Evolutionary conservation across 2,329 filamentous ascomycete species (phyloP).

Genomic region (Cladosporium sp.): DNA sequence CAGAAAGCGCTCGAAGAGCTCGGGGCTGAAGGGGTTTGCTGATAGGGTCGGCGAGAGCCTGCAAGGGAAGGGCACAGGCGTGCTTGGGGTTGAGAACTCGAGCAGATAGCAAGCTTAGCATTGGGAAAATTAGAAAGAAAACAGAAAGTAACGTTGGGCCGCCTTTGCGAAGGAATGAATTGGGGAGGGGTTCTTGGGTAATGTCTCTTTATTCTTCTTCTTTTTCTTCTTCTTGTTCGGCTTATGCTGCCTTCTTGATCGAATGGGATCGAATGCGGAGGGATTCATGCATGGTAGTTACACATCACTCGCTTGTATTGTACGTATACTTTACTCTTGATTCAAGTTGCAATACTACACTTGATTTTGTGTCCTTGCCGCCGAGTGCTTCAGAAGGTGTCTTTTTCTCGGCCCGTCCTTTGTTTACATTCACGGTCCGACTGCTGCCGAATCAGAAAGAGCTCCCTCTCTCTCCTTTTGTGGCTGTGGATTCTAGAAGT

Average conservation of each 20-base stretch:
- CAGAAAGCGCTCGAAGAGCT: conserved; percentile 38
- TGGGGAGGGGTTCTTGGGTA: not conserved
- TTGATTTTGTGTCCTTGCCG: not conserved
- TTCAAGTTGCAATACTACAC: not conserved
- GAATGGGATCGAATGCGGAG: not conserved
- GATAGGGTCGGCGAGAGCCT: conserved; percentile 49
- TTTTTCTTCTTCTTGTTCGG: not conserved
- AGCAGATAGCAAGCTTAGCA: not conserved
- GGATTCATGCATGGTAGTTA: not conserved
- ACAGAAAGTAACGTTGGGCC: not conserved
- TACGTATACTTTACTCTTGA: not conserved
- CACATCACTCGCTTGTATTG: conserved; percentile 2
- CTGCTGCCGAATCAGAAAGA: not conserved
- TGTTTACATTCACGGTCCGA: not conserved
- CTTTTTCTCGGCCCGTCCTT: not conserved
- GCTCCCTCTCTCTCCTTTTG: not conserved
- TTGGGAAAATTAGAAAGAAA: not conserved
- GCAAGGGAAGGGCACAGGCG: conserved; percentile 47
- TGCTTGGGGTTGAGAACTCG: conserved; percentile 45
- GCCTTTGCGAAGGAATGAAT: conserved; percentile 6
- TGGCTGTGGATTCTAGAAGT: not conserved
- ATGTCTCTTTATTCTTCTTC: not conserved
- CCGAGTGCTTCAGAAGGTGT: not conserved
- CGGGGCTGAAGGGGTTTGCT: conserved; percentile 44
- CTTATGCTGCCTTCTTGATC: not conserved